phyloP scores from a whole-genome alignment of 2,329 filamentous ascomycete species.

The Calonectria pseudoreteaudii region DNA sequence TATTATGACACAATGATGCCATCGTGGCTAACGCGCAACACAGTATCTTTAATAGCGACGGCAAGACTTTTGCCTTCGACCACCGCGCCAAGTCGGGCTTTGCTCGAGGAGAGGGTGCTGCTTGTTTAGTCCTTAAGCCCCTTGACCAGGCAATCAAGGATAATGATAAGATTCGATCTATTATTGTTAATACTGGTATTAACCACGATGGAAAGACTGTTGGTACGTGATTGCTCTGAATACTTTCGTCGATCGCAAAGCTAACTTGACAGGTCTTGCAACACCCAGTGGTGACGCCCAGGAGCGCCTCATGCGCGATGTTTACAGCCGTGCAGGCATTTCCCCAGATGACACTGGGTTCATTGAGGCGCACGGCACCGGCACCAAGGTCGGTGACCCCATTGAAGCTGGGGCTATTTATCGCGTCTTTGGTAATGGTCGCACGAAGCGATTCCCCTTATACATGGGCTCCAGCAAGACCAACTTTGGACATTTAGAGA shows the following conservation, averaged over 20 bases:
- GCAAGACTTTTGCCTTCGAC: slow-evolving; percentile 30
- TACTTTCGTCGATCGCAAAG: neutral
- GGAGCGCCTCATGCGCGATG: slow-evolving; percentile 50
- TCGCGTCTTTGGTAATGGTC: slow-evolving; percentile 54
- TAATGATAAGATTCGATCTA: slow-evolving; percentile 30
- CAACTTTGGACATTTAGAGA: slow-evolving; percentile 65
- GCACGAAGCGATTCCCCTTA: slow-evolving; percentile 50
- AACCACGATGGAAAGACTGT: slow-evolving; percentile 32
- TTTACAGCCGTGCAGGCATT: slow-evolving; percentile 49
- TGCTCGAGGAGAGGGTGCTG: slow-evolving; percentile 28
- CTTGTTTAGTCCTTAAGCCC: slow-evolving; percentile 32
- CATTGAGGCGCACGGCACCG: slow-evolving; percentile 67
- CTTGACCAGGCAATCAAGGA: slow-evolving; percentile 29
- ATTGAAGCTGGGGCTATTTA: slow-evolving; percentile 64
- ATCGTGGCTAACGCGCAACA: neutral
- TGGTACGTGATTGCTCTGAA: neutral
- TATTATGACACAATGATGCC: no score
- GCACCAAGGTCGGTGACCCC: slow-evolving; percentile 67
- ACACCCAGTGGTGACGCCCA: slow-evolving; percentile 66
- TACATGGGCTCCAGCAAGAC: slow-evolving; percentile 63
- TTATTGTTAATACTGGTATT: slow-evolving; percentile 27
- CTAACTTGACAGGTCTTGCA: slow-evolving; percentile 54
- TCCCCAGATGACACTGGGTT: slow-evolving; percentile 46
- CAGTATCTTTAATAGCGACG: slow-evolving; percentile 26
- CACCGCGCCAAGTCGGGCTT: slow-evolving; percentile 30